Percentiles rank a stretch among this genome's conserved stretches.
Evolutionary conservation across 495 filamentous ascomycete genomes (phyloP).

Genomic region (Aspergillus sclerotioniger): DNA sequence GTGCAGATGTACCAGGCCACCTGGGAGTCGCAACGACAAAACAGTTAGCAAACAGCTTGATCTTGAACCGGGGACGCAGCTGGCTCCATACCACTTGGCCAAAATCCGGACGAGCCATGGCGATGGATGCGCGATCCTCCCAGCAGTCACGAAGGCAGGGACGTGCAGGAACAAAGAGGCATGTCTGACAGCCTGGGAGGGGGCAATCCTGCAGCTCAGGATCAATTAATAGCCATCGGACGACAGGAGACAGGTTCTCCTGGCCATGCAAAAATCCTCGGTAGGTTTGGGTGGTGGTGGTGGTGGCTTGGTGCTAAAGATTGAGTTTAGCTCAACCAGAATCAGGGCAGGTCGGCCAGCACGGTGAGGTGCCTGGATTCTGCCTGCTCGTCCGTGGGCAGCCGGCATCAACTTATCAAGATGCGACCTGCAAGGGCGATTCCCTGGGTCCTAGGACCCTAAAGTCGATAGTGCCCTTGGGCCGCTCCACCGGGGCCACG

Average conservation of each 20-base stretch:
- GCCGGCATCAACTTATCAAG: too few species aligned
- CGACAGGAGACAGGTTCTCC: background rate
- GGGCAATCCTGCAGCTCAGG: background rate
- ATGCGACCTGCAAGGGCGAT: too few species aligned
- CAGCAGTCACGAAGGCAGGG: background rate
- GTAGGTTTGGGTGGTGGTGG: too few species aligned
- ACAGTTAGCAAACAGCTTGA: background rate
- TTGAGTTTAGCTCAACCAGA: too few species aligned
- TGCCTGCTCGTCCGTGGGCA: too few species aligned
- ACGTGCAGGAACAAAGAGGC: background rate
- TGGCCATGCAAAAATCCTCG: too few species aligned
- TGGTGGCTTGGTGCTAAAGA: too few species aligned
- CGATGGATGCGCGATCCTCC: slow-evolving; percentile 1
- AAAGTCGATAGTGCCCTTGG: too few species aligned
- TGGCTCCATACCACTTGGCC: slow-evolving; percentile 17
- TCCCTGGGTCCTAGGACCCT: too few species aligned
- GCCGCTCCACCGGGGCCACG: too few species aligned
- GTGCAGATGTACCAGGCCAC: slow-evolving; percentile 27
- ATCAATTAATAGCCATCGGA: background rate
- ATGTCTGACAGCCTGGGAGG: background rate
- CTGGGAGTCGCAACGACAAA: slow-evolving; percentile 4
- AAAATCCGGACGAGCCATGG: slow-evolving; percentile 16
- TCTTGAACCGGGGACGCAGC: background rate
- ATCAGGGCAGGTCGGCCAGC: too few species aligned
- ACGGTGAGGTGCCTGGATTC: too few species aligned